Evolutionary conservation across 495 filamentous ascomycete species (phyloP).

Genomic region (Clohesyomyces aquaticus): DNA sequence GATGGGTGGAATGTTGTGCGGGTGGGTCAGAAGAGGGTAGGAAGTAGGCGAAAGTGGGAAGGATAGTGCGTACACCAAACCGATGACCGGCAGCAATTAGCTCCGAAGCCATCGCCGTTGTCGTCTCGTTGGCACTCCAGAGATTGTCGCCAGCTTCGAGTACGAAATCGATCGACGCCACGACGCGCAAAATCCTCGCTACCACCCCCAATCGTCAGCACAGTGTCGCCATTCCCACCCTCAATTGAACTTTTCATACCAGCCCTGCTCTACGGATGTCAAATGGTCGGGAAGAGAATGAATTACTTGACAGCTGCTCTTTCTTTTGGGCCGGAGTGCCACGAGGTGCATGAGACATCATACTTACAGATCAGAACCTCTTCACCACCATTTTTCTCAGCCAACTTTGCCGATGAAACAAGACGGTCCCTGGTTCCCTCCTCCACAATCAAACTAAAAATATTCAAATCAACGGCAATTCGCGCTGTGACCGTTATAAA

Average conservation of each 20-base stretch:
- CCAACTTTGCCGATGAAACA: conserved; percentile 1
- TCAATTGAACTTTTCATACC: no score
- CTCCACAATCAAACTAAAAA: not conserved
- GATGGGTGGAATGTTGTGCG: no score
- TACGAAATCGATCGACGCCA: conserved; percentile 10
- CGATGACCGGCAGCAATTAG: conserved; percentile 9
- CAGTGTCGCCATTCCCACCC: no score
- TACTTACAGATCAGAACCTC: conserved; percentile 15
- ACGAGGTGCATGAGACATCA: no score
- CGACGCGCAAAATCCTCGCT: not conserved
- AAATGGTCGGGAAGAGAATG: no score
- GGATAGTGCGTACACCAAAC: conserved; percentile 1
- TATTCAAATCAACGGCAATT: no score
- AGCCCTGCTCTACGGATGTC: no score
- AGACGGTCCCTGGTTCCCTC: no score
- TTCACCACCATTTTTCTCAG: not conserved
- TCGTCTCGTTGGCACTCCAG: conserved; percentile 3
- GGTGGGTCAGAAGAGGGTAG: not conserved
- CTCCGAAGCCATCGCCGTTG: not conserved
- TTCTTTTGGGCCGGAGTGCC: no score
- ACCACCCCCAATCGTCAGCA: no score
- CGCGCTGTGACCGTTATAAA: no score
- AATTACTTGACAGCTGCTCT: no score
- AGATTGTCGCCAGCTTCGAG: not conserved
- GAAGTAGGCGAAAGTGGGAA: not conserved